Base-by-base conservation (phyloP, 2,329 filamentous ascomycete species). In the Ceratocystis diversiconidia region DNA sequence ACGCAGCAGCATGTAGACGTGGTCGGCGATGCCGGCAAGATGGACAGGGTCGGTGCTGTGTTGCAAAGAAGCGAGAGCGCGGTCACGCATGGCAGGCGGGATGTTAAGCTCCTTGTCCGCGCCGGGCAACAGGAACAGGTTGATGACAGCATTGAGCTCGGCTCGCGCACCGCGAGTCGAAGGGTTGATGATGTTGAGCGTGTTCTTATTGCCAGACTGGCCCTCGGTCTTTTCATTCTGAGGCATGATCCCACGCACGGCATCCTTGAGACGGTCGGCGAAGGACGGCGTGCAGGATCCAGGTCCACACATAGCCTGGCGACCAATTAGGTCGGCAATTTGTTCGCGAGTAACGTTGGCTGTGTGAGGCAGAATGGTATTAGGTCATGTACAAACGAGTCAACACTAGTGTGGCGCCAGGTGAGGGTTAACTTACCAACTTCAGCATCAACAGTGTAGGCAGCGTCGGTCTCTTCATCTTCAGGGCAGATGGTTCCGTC, bases 31-130 rank as follows among this genome's bases (percentile, higher is more conserved):
- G 22, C 77, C 76, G 22, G 69, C 69, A n/a, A 80, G 73, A 63
- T 75, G 71, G 3, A 70, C 69, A 0, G 78, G 77, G 65, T 78
- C 74, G 0, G 72, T 72, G 5, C 74, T 75, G 5, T 69, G 69
- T 22, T 73, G 70, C 15, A 79, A 72, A 3, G 70, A 73, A 30
- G 71, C 66, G 7, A 79, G 73, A 12, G 74, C 76, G 5, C 73
- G 69, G 48, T 73, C 72, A 48, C 78, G 76, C 68, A 79, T 74
- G 1, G 72, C 67, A 0, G 75, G 73, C 3, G 78, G 77, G 66
- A 80, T 76, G 70, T 80, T 80, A 66, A 80, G 74, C 68, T 80
- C 78, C 70, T 79, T 79, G 55, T 75, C 73, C 1, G 76, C 71
- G 5, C 73, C 73, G 1, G 77, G 75, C 15, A 73, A 61, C 10